Conservation (phyloP, 768 basidiomycete genomes). For the Pisolithus microcarpus region DNA sequence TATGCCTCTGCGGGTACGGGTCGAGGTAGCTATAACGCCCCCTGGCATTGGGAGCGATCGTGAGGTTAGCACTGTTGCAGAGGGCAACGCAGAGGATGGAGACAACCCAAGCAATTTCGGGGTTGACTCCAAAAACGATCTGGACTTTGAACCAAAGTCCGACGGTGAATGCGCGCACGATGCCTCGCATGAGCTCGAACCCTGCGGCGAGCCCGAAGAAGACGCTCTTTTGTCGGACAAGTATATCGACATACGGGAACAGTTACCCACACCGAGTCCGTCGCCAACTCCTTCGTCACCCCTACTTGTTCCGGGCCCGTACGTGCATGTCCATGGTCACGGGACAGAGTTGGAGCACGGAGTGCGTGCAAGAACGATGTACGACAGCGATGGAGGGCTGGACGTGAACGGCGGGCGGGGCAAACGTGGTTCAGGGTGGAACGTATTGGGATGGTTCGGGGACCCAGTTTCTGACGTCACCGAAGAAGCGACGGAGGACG, state of each 20-base stretch:
- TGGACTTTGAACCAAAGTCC: not conserved
- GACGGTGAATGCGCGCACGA: not conserved
- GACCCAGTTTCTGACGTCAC: constrained; percentile 1
- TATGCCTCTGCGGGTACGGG: constrained; percentile 22
- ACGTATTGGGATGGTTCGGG: constrained; percentile 26
- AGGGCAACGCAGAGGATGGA: not conserved
- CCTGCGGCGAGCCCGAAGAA: not conserved
- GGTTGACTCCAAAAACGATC: not conserved
- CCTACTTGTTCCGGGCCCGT: not conserved
- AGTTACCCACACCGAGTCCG: constrained; percentile 23
- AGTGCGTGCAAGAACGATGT: constrained; percentile 6
- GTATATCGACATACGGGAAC: constrained; percentile 1
- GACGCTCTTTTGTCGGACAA: not conserved
- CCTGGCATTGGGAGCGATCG: not conserved
- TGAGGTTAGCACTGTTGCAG: not conserved
- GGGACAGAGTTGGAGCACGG: constrained; percentile 5
- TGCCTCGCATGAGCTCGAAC: constrained; percentile 1
- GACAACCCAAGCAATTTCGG: not conserved
- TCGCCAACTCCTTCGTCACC: constrained; percentile 18
- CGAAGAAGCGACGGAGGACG: not conserved
- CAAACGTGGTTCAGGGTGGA: constrained; percentile 29
- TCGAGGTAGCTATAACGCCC: not conserved
- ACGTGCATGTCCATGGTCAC: not conserved
- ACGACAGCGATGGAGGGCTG: constrained; percentile 23
- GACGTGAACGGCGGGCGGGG: constrained; percentile 24